A percentile compares a stretch with the other conserved stretches of the same genome.
Conservation (phyloP, 1,284 basidiomycete genomes). For the Sanguinoderma infundibulare region DNA sequence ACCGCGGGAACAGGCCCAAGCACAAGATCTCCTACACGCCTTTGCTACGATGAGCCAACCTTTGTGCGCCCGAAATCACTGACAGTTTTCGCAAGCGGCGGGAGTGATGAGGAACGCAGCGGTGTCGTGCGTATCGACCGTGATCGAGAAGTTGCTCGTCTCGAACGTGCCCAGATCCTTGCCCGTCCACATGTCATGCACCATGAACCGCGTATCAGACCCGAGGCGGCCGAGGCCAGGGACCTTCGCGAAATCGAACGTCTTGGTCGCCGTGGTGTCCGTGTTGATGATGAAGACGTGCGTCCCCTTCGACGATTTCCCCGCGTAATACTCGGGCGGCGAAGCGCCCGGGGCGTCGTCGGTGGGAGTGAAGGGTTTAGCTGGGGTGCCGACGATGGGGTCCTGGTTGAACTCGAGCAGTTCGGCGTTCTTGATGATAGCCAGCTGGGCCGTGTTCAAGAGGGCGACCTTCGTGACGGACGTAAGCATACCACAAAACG, state of each 20-base stretch:
- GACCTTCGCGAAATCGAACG: slow-evolving; percentile 48
- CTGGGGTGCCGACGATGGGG: slow-evolving; percentile 46
- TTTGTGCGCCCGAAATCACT: too few relatives aligned
- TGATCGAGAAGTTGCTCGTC: slow-evolving; percentile 43
- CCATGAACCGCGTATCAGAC: slow-evolving; percentile 43
- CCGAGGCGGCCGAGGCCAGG: slow-evolving; percentile 46
- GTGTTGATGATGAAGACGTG: slow-evolving; percentile 63
- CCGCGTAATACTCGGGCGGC: slow-evolving; percentile 56
- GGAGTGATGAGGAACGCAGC: slow-evolving; percentile 36
- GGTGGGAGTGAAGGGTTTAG: slow-evolving; percentile 50
- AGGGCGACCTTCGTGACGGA: slow-evolving; percentile 41
- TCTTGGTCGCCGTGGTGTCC: slow-evolving; percentile 43
- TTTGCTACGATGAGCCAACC: too few relatives aligned
- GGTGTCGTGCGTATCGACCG: slow-evolving; percentile 54
- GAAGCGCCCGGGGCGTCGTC: slow-evolving; percentile 42
- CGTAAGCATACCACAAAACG: not conserved
- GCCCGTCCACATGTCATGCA: slow-evolving; percentile 62
- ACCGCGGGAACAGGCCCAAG: too few relatives aligned
- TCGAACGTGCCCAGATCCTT: slow-evolving; percentile 48
- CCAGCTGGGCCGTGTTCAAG: slow-evolving; percentile 45
- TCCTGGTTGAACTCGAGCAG: slow-evolving; percentile 62
- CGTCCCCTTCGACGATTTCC: slow-evolving; percentile 49
- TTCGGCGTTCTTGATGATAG: slow-evolving; percentile 55
- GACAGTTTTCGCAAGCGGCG: too few relatives aligned
- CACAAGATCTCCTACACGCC: too few relatives aligned